Evolutionary conservation across 2,329 filamentous ascomycete species (phyloP).

Genomic region (Cercospora canescens): DNA sequence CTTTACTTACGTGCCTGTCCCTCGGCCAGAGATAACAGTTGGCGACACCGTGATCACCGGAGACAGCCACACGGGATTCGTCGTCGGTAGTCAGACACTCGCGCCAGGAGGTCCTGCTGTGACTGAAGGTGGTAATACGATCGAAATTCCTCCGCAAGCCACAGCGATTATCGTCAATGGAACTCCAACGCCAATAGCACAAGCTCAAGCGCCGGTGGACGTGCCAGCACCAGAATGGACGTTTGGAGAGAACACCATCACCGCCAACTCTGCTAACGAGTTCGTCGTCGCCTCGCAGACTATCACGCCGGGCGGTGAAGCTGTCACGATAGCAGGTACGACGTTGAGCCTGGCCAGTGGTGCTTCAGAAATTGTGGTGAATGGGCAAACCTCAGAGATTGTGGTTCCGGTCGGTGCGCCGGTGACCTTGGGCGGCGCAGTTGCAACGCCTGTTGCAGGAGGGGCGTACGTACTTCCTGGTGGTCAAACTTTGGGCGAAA

Average conservation of each 20-base stretch:
- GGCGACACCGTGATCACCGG: constrained; percentile 17
- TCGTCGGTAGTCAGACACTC: neutral
- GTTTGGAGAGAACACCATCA: constrained; percentile 18
- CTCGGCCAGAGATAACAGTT: constrained; percentile 7
- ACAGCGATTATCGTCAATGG: constrained; percentile 14
- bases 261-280: constrained; percentile 8
- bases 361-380: constrained; percentile 1
- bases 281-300: constrained; percentile 17
- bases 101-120: constrained; percentile 6
- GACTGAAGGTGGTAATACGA: constrained; percentile 9
- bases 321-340: constrained; percentile 2
- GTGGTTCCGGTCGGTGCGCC: neutral
- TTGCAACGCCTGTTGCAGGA: constrained; percentile 7
- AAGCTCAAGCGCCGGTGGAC: neutral
- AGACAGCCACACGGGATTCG: constrained; percentile 5
- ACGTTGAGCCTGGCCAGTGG: neutral
- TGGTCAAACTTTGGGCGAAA: constrained; percentile 19
- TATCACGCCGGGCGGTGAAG: constrained; percentile 4
- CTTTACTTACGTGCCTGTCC: neutral
- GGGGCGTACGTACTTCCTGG: constrained; percentile 10
- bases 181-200: constrained; percentile 2
- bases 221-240: constrained; percentile 11
- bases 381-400: constrained; percentile 5
- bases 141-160: constrained; percentile 32
- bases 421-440: neutral